Conservation (phyloP, 2,329 filamentous ascomycete genomes). For the Penicillium glabrum region DNA sequence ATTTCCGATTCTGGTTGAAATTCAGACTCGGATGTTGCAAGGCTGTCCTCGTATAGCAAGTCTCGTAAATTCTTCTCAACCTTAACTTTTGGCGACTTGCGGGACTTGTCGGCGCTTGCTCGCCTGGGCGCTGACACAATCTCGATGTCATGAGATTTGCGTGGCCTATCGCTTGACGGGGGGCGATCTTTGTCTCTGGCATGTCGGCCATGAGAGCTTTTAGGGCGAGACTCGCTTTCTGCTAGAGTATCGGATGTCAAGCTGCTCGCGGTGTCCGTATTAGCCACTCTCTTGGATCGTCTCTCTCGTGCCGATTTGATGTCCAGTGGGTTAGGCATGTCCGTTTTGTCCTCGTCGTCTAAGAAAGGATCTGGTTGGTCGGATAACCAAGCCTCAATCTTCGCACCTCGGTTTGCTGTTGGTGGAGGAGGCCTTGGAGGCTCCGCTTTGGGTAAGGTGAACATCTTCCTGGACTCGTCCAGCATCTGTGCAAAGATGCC, state of each 20-base stretch:
- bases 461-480: constrained; percentile 46
- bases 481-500: constrained; percentile 46
- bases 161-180: constrained; percentile 11
- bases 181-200: constrained; percentile 19
- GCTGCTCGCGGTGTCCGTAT: constrained; percentile 15
- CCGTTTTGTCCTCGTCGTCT: constrained; percentile 39
- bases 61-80: constrained; percentile 16
- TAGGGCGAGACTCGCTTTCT: constrained; percentile 27
- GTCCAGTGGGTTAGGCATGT: constrained; percentile 43
- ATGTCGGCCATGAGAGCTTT: constrained; percentile 23
- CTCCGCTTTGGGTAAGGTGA: constrained; percentile 41
- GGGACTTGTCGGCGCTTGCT: constrained; percentile 19
- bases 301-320: constrained; percentile 40
- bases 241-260: constrained; percentile 25
- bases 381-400: constrained; percentile 64
- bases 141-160: constrained; percentile 10
- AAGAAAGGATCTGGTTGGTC: constrained; percentile 57
- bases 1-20: constrained; percentile 34
- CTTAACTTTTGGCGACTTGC: constrained; percentile 10
- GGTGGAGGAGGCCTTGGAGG: constrained; percentile 42
- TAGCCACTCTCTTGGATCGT: constrained; percentile 26
- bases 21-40: constrained; percentile 28
- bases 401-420: constrained; percentile 45
- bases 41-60: constrained; percentile 22
- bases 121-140: constrained; percentile 15